These are phyloP conservation scores for Rubroboletus pulcherrimus DNA, from an alignment of 768 basidiomycete species.

Conservation along the genomic window DNA sequence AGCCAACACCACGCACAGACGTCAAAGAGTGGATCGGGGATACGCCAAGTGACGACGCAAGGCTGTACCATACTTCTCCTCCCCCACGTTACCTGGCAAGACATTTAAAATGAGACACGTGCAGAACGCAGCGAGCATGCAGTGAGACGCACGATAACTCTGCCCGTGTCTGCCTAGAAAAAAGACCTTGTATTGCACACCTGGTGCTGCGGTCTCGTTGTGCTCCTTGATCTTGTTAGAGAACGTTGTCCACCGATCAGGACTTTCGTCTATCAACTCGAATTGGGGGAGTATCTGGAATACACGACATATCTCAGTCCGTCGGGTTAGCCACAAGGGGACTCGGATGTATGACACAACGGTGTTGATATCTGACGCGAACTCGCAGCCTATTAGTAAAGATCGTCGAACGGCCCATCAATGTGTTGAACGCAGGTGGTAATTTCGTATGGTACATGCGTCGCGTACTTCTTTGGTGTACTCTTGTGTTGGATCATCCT, in stretches of 20 bases:
- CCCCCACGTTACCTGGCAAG: slow-evolving; percentile 56
- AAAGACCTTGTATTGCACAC: slow-evolving; percentile 42
- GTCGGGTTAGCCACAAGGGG: too few species aligned
- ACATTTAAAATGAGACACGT: neutral
- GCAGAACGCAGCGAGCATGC: neutral
- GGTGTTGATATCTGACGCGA: too few species aligned
- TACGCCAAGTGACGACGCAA: slow-evolving; percentile 14
- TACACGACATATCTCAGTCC: too few species aligned
- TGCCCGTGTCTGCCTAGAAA: slow-evolving; percentile 64
- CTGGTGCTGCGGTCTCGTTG: neutral
- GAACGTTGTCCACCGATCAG: slow-evolving; percentile 47
- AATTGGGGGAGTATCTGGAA: too few species aligned
- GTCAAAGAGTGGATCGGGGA: neutral
- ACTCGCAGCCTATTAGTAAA: too few species aligned
- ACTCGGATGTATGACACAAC: too few species aligned
- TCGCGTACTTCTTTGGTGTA: too few species aligned
- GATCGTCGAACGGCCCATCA: too few species aligned
- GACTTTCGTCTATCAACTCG: slow-evolving; percentile 21
- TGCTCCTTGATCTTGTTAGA: slow-evolving; percentile 36
- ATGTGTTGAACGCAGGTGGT: too few species aligned
- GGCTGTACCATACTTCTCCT: slow-evolving; percentile 53
- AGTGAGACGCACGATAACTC: slow-evolving; percentile 29
- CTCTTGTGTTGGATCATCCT: too few species aligned
- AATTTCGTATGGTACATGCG: too few species aligned
- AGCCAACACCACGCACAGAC: neutral